Base-by-base conservation (phyloP, 164 flowering plant genomes). In the Aristolochia californica region DNA sequence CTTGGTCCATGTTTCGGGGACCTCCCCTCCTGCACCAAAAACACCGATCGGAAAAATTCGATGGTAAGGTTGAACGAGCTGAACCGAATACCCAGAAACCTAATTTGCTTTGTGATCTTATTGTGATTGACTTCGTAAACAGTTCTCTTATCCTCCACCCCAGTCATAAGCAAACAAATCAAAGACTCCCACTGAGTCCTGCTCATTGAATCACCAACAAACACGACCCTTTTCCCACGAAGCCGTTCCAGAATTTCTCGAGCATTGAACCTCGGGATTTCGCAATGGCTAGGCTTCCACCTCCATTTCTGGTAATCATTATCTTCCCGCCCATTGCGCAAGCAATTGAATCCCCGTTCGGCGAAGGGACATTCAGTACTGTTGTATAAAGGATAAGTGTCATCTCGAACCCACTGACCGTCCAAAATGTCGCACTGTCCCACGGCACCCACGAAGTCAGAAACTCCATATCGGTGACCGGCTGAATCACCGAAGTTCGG, bases 141-240 rank as follows among this genome's bases (percentile, higher is more conserved):
- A 61, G 77, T 72, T 43, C 26, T 65, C 75, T 81, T 78, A 57
- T 88, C 85, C 58, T 77, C 75, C 61, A 86, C 85, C 11, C 85
- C 96, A 4, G 77, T 73, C 87, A 83, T 79, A 34, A 88, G 83
- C 75, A 85, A 47, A 58, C 97, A 88, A 53, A 88, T 75, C 72
- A 84, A 55, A 48, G 91, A 84, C 67, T 88, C 94, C 97, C 94
- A 88, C 61, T 88, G 97, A 7, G 91, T 85, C 64, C 97, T 74
- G 52, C 91, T 75, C 87, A 88, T 73, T 1, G 97, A 88, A 69
- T 88, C 97, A 13, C 97, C 97, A 40, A 85, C 94, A 73, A 88
- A 80, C 60, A 83, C 89, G 56, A 88, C 62, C 61, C 97, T 67
- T 60, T 79, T 80, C 44, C 88, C 81, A 14, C 87, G 75, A 55